Conservation (phyloP, 495 filamentous ascomycete genomes). For the Endocarpon pusillum region DNA sequence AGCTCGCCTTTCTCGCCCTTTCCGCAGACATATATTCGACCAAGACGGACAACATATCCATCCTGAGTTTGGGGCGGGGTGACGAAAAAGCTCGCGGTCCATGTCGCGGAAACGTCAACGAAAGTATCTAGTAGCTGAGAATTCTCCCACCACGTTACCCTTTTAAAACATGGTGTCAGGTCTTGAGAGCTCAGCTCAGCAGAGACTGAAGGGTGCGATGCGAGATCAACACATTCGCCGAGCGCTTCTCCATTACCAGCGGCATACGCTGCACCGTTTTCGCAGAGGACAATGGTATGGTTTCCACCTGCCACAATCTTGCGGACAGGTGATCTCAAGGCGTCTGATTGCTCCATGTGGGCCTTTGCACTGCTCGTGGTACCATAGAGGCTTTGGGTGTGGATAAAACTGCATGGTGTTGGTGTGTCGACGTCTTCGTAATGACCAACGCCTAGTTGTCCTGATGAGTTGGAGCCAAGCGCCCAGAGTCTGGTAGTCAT, state of each 20-base stretch:
- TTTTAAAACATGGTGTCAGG: slow-evolving; percentile 12
- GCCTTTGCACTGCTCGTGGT: slow-evolving; percentile 5
- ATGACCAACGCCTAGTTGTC: slow-evolving; percentile 71
- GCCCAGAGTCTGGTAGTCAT: too few relatives aligned
- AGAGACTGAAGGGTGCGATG: too few relatives aligned
- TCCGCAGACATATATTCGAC: slow-evolving; percentile 50
- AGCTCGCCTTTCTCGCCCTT: slow-evolving; percentile 53
- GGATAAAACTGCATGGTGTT: slow-evolving; percentile 35
- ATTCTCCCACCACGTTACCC: slow-evolving; percentile 9
- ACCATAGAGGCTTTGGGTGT: slow-evolving; percentile 8
- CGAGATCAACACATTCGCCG: neutral
- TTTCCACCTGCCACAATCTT: slow-evolving; percentile 64
- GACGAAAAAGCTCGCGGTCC: slow-evolving; percentile 53
- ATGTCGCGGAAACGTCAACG: slow-evolving; percentile 44
- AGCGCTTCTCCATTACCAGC: slow-evolving; percentile 42
- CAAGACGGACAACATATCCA: slow-evolving; percentile 33
- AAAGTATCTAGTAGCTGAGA: slow-evolving; percentile 11
- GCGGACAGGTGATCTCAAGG: slow-evolving; percentile 11
- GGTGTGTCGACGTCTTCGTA: slow-evolving; percentile 55
- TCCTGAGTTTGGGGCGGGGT: slow-evolving; percentile 13
- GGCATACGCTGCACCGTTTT: slow-evolving; percentile 38
- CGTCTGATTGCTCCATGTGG: neutral
- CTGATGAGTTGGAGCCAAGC: slow-evolving; percentile 83
- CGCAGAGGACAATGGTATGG: slow-evolving; percentile 57
- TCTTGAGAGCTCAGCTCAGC: neutral